Evolutionary conservation across 2,329 filamentous ascomycete species (phyloP), one percentile per base, ranked within the genome.

Genomic region (Claviceps spartinae): DNA sequence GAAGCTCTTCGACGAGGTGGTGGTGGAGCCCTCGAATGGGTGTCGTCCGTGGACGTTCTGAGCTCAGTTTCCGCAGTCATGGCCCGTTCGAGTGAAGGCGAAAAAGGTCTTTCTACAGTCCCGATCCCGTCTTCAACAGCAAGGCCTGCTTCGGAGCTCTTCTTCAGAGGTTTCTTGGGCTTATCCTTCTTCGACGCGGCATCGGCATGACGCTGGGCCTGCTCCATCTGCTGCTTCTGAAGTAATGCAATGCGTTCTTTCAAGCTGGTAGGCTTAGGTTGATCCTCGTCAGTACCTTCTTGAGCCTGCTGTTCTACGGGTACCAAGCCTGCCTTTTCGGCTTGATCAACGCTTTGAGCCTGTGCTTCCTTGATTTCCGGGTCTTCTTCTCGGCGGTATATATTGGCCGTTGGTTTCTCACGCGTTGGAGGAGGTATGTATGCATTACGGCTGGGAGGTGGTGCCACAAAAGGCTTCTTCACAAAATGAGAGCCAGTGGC

Each of bases 401-500:
- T 67, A 69, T 85, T 94, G 47, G 83, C 76, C 5, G 83, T 77
- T 1, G 85, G 82, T 16, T 77, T 70, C 56, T 93, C 85, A 22
- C 83, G 80, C 34, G 78, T 75, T 4, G 86, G 83, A 24, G 93
- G 88, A 24, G 93, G 88, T 9, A 98, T 78, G 62, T 88, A 98
- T 24, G 91, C 86, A 71, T 96, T 85, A 59, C 88, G 85, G 67
- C 89, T 95, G 0, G 93, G 93, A 18, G 93, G 93, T 49, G 93
- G 89, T 3, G 93, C 88, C 52, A 98, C 90, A 62, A 96, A 98
- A 0, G 91, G 89, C 69, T 97, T 97, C 76, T 91, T 96, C 68
- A 98, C 83, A 63, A 97, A 97, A 50, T 76, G 76, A 56, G 77
- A 76, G 47, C 77, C 72, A 54, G 79, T 56, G 18, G 62, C 54